These are phyloP conservation scores for Barbatosphaeria neglecta DNA, from an alignment of 495 filamentous ascomycete genomes.

Conservation along the genomic window DNA sequence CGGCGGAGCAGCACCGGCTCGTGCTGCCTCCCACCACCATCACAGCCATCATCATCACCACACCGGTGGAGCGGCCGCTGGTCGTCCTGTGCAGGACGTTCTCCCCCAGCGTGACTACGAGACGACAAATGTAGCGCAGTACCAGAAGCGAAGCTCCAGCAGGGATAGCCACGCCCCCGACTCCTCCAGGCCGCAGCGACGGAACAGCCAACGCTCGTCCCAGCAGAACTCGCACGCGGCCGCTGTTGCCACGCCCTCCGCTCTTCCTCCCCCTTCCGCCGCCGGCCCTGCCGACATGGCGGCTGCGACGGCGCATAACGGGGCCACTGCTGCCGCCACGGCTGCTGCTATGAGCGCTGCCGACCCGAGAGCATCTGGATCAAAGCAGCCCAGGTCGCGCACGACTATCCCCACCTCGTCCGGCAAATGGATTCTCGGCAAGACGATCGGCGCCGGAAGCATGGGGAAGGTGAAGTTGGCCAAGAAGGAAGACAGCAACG, in stretches of 20 bases:
- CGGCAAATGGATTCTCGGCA: slow-evolving; percentile 84
- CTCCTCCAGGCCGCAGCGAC: slow-evolving; percentile 29
- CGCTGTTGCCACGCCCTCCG: neutral
- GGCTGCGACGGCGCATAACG: slow-evolving; percentile 31
- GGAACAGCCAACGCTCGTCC: slow-evolving; percentile 24
- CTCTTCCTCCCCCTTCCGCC: slow-evolving; percentile 3
- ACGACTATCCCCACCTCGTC: slow-evolving; percentile 75
- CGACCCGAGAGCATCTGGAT: slow-evolving; percentile 31
- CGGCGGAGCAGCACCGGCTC: slow-evolving; percentile 8
- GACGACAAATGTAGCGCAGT: slow-evolving; percentile 25
- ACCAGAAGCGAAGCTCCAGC: slow-evolving; percentile 26
- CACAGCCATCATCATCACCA: neutral
- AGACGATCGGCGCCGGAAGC: slow-evolving; percentile 94
- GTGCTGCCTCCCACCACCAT: neutral
- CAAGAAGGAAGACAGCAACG: slow-evolving; percentile 65
- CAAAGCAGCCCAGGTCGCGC: slow-evolving; percentile 49
- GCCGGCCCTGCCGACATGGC: slow-evolving; percentile 38
- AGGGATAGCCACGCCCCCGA: slow-evolving; percentile 25
- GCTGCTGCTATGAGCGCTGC: slow-evolving; percentile 25
- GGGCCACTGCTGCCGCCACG: slow-evolving; percentile 34
- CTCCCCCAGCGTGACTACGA: slow-evolving; percentile 30
- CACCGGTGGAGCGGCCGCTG: slow-evolving; percentile 12
- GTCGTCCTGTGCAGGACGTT: slow-evolving; percentile 23
- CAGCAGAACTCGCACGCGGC: slow-evolving; percentile 5
- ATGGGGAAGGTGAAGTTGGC: slow-evolving; percentile 95